Percentiles rank a stretch among this genome's conserved stretches.
phyloP scores from a whole-genome alignment of 495 filamentous ascomycete genomes.

The Annulohypoxylon stygium region DNA sequence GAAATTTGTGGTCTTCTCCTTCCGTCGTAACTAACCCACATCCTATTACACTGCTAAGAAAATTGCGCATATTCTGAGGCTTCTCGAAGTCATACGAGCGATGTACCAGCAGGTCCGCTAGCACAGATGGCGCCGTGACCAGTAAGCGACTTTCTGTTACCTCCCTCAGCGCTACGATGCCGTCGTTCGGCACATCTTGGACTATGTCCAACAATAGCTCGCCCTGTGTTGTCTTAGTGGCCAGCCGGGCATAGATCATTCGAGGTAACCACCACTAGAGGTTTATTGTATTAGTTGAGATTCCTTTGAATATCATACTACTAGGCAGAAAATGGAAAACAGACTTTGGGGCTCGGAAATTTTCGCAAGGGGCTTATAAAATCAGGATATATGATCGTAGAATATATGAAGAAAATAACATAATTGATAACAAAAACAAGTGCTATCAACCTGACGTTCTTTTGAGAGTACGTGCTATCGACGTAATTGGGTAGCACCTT shows the following conservation, averaged over 20 bases:
- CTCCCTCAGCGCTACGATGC: conserved; percentile 74
- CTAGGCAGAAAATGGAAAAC: conserved; percentile 25
- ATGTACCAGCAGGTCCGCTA: conserved; percentile 69
- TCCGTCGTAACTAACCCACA: conserved; percentile 79
- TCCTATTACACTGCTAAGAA: conserved; percentile 71
- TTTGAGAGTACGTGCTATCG: conserved; percentile 5
- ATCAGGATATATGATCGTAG: conserved; percentile 66
- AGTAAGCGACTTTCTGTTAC: conserved; percentile 74
- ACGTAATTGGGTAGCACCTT: conserved; percentile 23
- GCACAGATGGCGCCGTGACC: conserved; percentile 67
- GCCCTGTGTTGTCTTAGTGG: conserved; percentile 53
- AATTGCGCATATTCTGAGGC: conserved; percentile 64
- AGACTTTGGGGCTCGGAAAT: conserved; percentile 64
- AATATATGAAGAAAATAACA: conserved; percentile 54
- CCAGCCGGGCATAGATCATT: conserved; percentile 28
- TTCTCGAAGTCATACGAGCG: conserved; percentile 80
- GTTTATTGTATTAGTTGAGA: background rate
- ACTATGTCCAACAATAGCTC: conserved; percentile 67
- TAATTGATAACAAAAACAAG: conserved; percentile 37
- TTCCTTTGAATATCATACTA: background rate
- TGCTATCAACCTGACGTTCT: conserved; percentile 11
- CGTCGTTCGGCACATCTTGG: conserved; percentile 75
- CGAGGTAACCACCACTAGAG: conserved; percentile 26
- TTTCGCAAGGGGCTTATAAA: conserved; percentile 69
- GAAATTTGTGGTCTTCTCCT: conserved; percentile 79